Conservation (phyloP, 257 asterid genomes). For the Echites panduratus region DNA sequence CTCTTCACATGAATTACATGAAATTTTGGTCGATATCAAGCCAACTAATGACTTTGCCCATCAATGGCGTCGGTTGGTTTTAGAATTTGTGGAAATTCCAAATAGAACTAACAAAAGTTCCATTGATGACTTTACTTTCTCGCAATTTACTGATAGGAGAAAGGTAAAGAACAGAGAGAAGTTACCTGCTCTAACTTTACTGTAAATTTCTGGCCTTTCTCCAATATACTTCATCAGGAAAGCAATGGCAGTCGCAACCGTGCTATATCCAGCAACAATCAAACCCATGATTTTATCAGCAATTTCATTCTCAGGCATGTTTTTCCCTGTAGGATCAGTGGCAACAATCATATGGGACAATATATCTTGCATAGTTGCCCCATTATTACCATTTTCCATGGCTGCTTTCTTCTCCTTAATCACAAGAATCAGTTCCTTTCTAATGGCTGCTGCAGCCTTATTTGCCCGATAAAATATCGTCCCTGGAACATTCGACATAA, state of each 20-base stretch:
- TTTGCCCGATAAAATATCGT: slow-evolving; percentile 45
- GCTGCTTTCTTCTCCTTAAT: slow-evolving; percentile 52
- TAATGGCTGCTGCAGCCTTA: slow-evolving; percentile 48
- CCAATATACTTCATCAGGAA: slow-evolving; percentile 69
- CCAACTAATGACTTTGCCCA: no score
- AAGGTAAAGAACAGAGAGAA: no score
- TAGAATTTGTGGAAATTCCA: no score
- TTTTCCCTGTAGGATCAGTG: slow-evolving; percentile 33
- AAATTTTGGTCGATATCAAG: no score
- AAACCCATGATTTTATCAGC: slow-evolving; percentile 73
- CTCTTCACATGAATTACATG: no score
- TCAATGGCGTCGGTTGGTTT: no score
- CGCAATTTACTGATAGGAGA: no score
- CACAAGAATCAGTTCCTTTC: slow-evolving; percentile 46
- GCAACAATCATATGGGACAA: slow-evolving; percentile 43
- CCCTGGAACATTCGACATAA: slow-evolving; percentile 49
- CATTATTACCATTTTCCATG: slow-evolving; percentile 14
- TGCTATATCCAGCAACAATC: slow-evolving; percentile 60
- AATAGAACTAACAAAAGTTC: no score
- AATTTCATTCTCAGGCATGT: slow-evolving; percentile 52
- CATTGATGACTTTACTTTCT: no score
- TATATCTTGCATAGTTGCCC: slow-evolving; percentile 17
- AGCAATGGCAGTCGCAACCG: slow-evolving; percentile 58
- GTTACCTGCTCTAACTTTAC: slow-evolving; percentile 45
- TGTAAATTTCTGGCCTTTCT: slow-evolving; percentile 33